Evolutionary conservation across 805 yeast genomes (phyloP), one percentile per base, ranked within the genome.

Genomic region (Hanseniaspora nectarophila): DNA sequence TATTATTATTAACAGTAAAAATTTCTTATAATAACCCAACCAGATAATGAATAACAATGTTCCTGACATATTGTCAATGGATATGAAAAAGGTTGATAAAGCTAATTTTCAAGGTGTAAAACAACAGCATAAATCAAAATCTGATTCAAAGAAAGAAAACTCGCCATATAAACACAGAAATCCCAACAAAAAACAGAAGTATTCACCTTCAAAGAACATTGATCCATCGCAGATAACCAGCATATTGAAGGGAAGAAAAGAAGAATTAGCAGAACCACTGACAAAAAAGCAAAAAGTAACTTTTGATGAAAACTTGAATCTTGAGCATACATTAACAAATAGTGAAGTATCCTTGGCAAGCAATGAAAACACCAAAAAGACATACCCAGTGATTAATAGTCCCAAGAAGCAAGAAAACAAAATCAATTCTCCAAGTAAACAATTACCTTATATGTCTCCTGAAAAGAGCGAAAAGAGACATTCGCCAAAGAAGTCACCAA

Each of bases 291-390:
- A 15, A 4, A 48, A 48, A 24, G 52, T 48, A 5, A 23, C 23
- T 8, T 32, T 48, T 24, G 52, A 48, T 32, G 52, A 48, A 23
- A 48, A 48, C 21, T 40, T 48, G 15, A 48, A 48, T 24, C 33
- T 31, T 9, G 52, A 48, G 24, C 52, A 48, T 32, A 28, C 34
- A 1, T 32, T 48, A 8, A 40, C 40, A 5, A 39, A 32, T n/a
- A 39, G 45, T 21, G 52, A 48, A 28, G n/a, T 48, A 20, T 48
- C 52, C 12, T 18, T 31, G 16, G n/a, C 39, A 5, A 26, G 16
- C 21, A 39, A 15, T 46, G 51, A 46, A 8, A 37, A 21, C 13
- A 37, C 5, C 13, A 45, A 37, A 20, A 28, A 45, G 6, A n/a
- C 3, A 13, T 24, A 26, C 12, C 12, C 15, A 8, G 31, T 10